phyloP scores from a whole-genome alignment of 2,329 filamentous ascomycete genomes.

The Penicillium sp. region DNA sequence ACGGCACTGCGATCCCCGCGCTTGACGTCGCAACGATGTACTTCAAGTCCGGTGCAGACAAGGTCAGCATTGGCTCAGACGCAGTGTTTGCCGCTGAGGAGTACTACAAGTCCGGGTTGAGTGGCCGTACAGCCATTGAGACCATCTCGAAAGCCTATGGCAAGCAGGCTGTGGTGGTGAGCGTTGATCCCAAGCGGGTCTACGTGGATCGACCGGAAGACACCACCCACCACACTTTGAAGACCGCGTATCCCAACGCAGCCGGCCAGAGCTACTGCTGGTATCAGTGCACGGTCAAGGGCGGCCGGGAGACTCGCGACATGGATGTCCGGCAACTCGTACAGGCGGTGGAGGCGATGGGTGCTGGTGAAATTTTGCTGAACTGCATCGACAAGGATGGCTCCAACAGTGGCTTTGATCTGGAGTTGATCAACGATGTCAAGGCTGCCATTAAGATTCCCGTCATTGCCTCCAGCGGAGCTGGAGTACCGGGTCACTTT shows the following conservation, averaged over 20 bases:
- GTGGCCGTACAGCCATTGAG: constrained; percentile 88
- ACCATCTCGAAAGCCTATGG: constrained; percentile 92
- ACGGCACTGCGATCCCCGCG: constrained; percentile 82
- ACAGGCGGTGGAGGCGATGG: constrained; percentile 92
- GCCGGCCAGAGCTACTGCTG: constrained; percentile 82
- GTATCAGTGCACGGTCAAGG: constrained; percentile 98
- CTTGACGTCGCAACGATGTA: constrained; percentile 95
- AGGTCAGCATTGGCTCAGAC: constrained; percentile 95
- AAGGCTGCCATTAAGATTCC: constrained; percentile 87
- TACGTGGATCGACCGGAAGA: constrained; percentile 72
- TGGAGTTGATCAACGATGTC: constrained; percentile 86
- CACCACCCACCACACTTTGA: constrained; percentile 73
- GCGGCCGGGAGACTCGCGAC: constrained; percentile 90
- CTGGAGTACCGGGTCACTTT: constrained; percentile 85
- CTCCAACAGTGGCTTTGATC: constrained; percentile 89
- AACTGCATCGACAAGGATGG: constrained; percentile 99
- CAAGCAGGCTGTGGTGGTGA: constrained; percentile 94
- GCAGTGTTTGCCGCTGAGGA: constrained; percentile 91
- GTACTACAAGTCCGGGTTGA: constrained; percentile 74
- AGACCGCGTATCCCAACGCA: constrained; percentile 69
- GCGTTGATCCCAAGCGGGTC: constrained; percentile 88
- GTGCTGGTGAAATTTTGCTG: constrained; percentile 87
- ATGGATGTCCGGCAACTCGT: constrained; percentile 88
- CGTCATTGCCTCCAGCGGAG: constrained; percentile 92
- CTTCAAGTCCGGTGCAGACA: constrained; percentile 95